Conservation (phyloP, 352 stramenopile species). For the Thalassiosira exigua region DNA sequence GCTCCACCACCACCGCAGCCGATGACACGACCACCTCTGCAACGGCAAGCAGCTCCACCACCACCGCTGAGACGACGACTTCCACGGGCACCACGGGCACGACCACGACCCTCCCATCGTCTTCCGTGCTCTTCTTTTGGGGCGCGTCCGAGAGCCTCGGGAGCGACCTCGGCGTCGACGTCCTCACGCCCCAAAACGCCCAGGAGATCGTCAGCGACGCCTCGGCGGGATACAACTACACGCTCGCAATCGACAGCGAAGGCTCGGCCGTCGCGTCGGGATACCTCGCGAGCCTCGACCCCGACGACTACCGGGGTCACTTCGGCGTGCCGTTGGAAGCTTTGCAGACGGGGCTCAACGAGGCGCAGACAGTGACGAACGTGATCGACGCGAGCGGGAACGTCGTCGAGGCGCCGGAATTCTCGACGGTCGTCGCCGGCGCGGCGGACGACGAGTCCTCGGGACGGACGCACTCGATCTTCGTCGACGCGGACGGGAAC, state of each 20-base stretch:
- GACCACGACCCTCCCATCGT: neutral
- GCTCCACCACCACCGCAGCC: too few species aligned
- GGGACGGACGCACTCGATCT: conserved; percentile 36
- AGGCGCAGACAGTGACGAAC: conserved; percentile 9
- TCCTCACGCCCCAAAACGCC: conserved; percentile 11
- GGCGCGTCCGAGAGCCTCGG: conserved; percentile 12
- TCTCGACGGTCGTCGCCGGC: conserved; percentile 29
- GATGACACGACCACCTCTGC: too few species aligned
- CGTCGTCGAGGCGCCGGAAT: conserved; percentile 23
- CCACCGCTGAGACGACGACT: too few species aligned
- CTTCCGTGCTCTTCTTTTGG: conserved; percentile 8
- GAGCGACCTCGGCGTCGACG: neutral
- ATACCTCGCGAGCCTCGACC: conserved; percentile 23
- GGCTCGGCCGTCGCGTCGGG: conserved; percentile 18
- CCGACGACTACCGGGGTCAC: conserved; percentile 34
- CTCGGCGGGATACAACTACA: conserved; percentile 45
- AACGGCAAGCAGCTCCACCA: too few species aligned
- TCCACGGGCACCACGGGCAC: too few species aligned
- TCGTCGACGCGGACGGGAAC: conserved; percentile 51
- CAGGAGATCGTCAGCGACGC: conserved; percentile 27
- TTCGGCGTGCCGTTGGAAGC: conserved; percentile 19
- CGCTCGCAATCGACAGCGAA: conserved; percentile 27
- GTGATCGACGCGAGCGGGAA: conserved; percentile 30
- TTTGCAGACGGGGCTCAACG: conserved; percentile 31
- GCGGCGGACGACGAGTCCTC: conserved; percentile 11